phyloP scores from a whole-genome alignment of 805 yeast species.

The Starmerella etchellsii region DNA sequence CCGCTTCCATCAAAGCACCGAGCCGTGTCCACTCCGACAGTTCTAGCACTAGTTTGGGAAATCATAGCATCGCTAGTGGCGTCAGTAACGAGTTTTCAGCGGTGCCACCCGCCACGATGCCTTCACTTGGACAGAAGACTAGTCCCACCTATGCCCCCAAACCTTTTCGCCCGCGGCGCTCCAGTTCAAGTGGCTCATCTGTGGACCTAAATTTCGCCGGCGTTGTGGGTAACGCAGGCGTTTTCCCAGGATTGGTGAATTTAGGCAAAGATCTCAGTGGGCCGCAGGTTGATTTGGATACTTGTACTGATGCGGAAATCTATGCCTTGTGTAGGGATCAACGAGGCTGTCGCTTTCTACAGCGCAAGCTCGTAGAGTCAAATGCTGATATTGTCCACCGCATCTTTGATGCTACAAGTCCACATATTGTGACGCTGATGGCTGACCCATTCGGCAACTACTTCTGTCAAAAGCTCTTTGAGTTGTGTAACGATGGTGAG shows the following conservation, averaged over 20 bases:
- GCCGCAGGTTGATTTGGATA: constrained; percentile 4
- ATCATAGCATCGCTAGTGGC: not conserved
- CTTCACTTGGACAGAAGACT: not conserved
- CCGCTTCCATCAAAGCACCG: constrained; percentile 1
- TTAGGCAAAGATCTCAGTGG: not conserved
- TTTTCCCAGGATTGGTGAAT: not conserved
- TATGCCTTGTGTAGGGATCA: constrained; percentile 83
- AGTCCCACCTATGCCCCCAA: not conserved
- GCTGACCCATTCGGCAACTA: constrained; percentile 94
- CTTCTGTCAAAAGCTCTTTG: constrained; percentile 78
- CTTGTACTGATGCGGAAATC: constrained; percentile 36
- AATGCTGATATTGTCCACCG: constrained; percentile 28
- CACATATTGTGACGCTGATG: constrained; percentile 78
- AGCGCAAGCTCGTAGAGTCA: constrained; percentile 59
- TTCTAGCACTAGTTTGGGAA: not conserved
- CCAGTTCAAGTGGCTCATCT: constrained; percentile 13
- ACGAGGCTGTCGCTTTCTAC: constrained; percentile 90
- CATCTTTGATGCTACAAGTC: constrained; percentile 69
- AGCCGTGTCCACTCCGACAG: not conserved
- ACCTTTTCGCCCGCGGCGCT: constrained; percentile 6
- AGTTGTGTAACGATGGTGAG: constrained; percentile 57
- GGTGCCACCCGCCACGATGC: not conserved
- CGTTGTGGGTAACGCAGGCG: constrained; percentile 2
- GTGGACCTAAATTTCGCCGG: not conserved
- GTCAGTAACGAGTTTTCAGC: not conserved